phyloP scores from a whole-genome alignment of 2,329 filamentous ascomycete species.

The Epichloe coenophiala region DNA sequence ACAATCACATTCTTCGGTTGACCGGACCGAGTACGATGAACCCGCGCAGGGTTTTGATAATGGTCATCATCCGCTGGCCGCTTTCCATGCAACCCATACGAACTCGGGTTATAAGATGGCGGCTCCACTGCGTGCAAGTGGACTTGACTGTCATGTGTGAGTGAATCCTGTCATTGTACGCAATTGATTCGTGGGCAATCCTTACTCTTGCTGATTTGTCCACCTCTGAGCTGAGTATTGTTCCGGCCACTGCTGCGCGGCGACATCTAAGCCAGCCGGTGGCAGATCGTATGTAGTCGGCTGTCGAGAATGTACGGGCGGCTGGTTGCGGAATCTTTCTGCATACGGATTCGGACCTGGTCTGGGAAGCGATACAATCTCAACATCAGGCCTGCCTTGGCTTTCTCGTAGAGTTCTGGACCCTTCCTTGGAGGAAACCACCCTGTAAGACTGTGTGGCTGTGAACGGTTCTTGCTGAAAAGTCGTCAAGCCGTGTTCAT shows the following conservation, averaged over 20 bases:
- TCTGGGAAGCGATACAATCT: conserved; percentile 9
- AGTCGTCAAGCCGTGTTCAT: not conserved
- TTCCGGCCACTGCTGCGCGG: not conserved
- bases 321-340: not conserved
- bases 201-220: conserved; percentile 2
- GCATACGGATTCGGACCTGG: conserved; percentile 1
- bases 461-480: conserved; percentile 7
- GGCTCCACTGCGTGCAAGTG: not conserved
- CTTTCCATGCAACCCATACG: conserved; percentile 2
- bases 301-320: not conserved
- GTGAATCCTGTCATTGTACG: not conserved
- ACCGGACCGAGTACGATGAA: conserved; percentile 7
- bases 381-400: conserved; percentile 9
- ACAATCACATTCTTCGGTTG: conserved; percentile 18
- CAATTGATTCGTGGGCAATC: not conserved
- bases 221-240: not conserved
- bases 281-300: not conserved
- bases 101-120: not conserved
- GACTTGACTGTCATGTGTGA: not conserved
- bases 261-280: not conserved
- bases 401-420: conserved; percentile 8
- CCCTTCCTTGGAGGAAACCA: conserved; percentile 11
- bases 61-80: conserved; percentile 3
- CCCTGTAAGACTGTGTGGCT: conserved; percentile 5
- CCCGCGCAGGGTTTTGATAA: not conserved